Conservation (phyloP, 2,329 filamentous ascomycete genomes). For the Rosellinia necatrix region DNA sequence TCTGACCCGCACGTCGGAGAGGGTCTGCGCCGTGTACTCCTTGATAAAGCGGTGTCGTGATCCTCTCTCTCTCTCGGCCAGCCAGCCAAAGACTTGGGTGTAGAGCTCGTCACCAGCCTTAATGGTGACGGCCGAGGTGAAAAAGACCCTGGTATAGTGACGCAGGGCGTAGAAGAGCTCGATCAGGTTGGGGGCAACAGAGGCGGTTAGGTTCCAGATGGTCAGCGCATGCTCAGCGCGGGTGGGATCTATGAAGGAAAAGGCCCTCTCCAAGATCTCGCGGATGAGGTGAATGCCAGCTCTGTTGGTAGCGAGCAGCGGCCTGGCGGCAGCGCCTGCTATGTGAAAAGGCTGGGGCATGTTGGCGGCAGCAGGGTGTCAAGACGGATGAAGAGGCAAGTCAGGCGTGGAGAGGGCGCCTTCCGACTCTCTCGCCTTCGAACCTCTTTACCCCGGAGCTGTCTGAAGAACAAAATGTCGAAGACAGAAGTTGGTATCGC, state of each 20-base stretch:
- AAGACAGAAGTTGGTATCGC: too few species aligned
- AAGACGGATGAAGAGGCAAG: too few species aligned
- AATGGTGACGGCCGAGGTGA: slow-evolving; percentile 19
- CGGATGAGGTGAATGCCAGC: slow-evolving; percentile 1
- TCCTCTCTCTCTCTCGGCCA: slow-evolving; percentile 31
- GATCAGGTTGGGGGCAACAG: background rate
- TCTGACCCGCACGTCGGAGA: background rate
- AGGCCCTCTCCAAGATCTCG: background rate
- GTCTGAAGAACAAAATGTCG: too few species aligned
- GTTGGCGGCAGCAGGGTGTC: too few species aligned
- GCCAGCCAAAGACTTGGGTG: slow-evolving; percentile 17
- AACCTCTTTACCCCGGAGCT: too few species aligned
- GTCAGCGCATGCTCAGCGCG: background rate
- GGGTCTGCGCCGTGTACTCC: slow-evolving; percentile 17
- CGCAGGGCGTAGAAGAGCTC: slow-evolving; percentile 1
- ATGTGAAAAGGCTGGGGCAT: slow-evolving; percentile 21
- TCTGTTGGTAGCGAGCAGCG: background rate
- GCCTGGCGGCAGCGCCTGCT: slow-evolving; percentile 6
- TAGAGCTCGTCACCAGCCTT: slow-evolving; percentile 13
- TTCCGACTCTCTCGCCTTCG: too few species aligned
- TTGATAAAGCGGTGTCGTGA: slow-evolving; percentile 8
- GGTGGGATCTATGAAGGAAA: background rate
- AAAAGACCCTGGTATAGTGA: slow-evolving; percentile 10
- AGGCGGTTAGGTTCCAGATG: background rate
- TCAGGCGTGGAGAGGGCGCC: too few species aligned